These are phyloP conservation scores for Coriaria nepalensis DNA, from an alignment of 306 rosid genomes.

Conservation along the genomic window DNA sequence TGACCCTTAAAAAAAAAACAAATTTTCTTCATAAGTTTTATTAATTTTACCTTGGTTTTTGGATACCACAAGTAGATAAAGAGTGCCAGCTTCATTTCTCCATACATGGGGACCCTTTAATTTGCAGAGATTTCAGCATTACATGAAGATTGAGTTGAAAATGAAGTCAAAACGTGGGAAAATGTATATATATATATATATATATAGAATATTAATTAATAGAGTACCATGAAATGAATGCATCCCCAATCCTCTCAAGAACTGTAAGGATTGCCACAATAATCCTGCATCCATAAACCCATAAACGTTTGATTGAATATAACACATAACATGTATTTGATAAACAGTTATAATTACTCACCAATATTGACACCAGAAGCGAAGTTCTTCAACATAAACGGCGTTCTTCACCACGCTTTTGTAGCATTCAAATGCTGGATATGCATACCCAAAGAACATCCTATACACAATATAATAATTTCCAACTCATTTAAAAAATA, in stretches of 20 bases:
- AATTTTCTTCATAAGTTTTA: too few relatives aligned
- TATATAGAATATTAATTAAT: neutral
- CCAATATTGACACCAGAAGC: constrained; percentile 97
- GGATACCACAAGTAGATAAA: constrained; percentile 15
- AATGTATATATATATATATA: neutral
- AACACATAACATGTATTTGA: neutral
- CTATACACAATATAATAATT: constrained; percentile 18
- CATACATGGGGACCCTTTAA: constrained; percentile 11
- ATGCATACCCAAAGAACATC: constrained; percentile 69
- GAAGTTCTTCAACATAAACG: constrained; percentile 54
- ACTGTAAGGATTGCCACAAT: constrained; percentile 63
- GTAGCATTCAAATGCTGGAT: constrained; percentile 87
- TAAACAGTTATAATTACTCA: constrained; percentile 18
- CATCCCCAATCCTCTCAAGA: constrained; percentile 53
- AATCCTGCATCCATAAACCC: constrained; percentile 40
- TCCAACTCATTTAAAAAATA: neutral
- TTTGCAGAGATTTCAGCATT: too few relatives aligned
- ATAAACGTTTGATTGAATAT: neutral
- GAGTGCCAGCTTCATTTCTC: constrained; percentile 13
- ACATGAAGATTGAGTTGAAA: too few relatives aligned
- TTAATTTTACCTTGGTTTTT: constrained; percentile 8
- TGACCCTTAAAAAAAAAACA: neutral
- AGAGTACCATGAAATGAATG: constrained; percentile 50
- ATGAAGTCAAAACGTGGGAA: too few relatives aligned
- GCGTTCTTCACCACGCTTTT: constrained; percentile 60